Evolutionary conservation across 225 moss, liverwort and hornwort genomes (phyloP).

Genomic region (Pleurozium schreberi): DNA sequence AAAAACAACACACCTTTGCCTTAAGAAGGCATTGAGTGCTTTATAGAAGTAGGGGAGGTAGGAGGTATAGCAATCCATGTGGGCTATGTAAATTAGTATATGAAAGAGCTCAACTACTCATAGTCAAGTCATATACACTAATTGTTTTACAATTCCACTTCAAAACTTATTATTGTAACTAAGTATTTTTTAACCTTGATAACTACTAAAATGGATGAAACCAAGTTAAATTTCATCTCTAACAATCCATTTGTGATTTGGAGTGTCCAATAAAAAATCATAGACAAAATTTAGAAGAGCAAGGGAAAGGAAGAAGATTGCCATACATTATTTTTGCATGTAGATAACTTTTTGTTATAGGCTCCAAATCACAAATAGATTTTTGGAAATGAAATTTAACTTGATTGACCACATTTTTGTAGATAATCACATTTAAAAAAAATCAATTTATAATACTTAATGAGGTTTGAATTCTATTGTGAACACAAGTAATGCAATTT

Average conservation of each 20-base stretch:
- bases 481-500: background rate
- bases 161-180: background rate
- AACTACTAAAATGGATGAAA: background rate
- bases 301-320: background rate
- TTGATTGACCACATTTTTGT: background rate
- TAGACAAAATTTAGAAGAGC: background rate
- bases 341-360: background rate
- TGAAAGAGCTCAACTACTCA: background rate
- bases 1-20: too few relatives aligned
- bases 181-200: background rate
- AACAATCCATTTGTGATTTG: accelerated
- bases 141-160: background rate
- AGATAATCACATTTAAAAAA: background rate
- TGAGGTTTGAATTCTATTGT: accelerated
- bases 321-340: background rate
- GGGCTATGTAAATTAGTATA: background rate
- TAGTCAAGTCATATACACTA: accelerated
- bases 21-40: background rate
- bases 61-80: background rate
- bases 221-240: background rate
- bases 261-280: background rate
- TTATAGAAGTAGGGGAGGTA: background rate
- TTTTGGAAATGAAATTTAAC: background rate
- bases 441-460: background rate
- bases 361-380: background rate